Conservation (phyloP, 73 alveolate genomes). For the Effrenium voratum region DNA sequence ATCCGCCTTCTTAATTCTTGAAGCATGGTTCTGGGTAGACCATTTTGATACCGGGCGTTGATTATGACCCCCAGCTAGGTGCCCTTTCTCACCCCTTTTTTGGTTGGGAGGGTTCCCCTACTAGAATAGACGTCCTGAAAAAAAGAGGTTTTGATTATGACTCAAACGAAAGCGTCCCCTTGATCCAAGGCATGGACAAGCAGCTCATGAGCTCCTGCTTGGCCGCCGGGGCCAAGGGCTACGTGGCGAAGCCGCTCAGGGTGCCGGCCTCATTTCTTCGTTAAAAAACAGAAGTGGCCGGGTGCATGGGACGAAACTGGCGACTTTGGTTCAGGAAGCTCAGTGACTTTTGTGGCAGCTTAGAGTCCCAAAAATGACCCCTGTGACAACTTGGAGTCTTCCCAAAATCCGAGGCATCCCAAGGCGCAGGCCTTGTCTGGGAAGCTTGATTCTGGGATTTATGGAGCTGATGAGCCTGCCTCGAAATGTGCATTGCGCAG, state of each 20-base stretch:
- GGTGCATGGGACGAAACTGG: not conserved
- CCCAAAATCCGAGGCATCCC: not conserved
- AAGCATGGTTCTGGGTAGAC: too few relatives aligned
- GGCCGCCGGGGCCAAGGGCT: constrained; percentile 54
- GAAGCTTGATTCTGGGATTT: not conserved
- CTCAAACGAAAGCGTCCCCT: not conserved
- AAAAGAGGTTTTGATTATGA: not conserved
- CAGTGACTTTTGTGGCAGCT: not conserved
- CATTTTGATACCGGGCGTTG: too few relatives aligned
- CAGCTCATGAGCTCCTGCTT: constrained; percentile 50
- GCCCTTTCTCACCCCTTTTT: too few relatives aligned
- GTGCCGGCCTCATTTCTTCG: not conserved
- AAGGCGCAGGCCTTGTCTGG: not conserved
- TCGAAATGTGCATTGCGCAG: too few relatives aligned
- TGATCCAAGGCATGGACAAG: constrained; percentile 38
- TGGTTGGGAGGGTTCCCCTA: not conserved
- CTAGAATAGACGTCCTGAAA: not conserved
- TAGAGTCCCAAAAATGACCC: not conserved
- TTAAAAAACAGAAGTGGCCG: too few relatives aligned
- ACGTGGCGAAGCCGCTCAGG: constrained; percentile 41
- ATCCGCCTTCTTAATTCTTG: too few relatives aligned
- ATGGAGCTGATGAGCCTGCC: too few relatives aligned
- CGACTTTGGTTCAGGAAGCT: not conserved
- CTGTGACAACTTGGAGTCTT: not conserved
- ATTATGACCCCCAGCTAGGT: too few relatives aligned